Evolutionary conservation across 768 basidiomycete species (phyloP), one percentile per base, ranked within the genome.

Genomic region (Boletus tomentosulus): DNA sequence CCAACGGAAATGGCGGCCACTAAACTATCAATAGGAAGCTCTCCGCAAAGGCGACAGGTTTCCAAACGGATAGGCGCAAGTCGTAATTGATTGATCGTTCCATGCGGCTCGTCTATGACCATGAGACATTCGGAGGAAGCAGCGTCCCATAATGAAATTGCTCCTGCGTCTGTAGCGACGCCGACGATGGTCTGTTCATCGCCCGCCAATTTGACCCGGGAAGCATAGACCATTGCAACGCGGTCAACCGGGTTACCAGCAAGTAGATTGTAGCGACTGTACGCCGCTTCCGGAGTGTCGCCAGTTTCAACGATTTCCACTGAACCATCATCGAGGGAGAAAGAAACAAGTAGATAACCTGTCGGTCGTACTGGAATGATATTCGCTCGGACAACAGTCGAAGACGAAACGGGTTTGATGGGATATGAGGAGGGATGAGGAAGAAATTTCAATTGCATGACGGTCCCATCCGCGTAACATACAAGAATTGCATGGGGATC

Each of bases 131-230:
- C 84, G 11, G 79, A 77, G 6, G 83, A 83, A n/a, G 71, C 60
- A 8, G 76, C 81, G 62, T 92, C 88, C 90, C 89, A 92, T 12
- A 92, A 61, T 0, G 90, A 87, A 22, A 92, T 74, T 10, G 80
- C 73, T 10, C 90, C 89, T 1, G 79, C 75, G 48, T 83, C 78
- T 3, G 88, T 86, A 16, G 82, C 81, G 12, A 80, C 78, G 38
- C 76, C 83, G 15, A 90, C 66, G 56, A 92, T 74, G 15, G 83
- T 66, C 19, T 78, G 79, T 13, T 69, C 69, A 44, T 66, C 71
- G 6, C 81, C 81, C 35, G 75, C 78, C 48, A 87, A 63, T 49
- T 80, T 77, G 46, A 80, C 66, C 44, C 70, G 69, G 58, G 80
- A 83, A 4, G 79, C 78, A 65, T 84, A 77, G 22, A 81, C 76